These are phyloP conservation scores for Camellia sinensis DNA, from an alignment of 148 eudicot species.

Conservation along the genomic window DNA sequence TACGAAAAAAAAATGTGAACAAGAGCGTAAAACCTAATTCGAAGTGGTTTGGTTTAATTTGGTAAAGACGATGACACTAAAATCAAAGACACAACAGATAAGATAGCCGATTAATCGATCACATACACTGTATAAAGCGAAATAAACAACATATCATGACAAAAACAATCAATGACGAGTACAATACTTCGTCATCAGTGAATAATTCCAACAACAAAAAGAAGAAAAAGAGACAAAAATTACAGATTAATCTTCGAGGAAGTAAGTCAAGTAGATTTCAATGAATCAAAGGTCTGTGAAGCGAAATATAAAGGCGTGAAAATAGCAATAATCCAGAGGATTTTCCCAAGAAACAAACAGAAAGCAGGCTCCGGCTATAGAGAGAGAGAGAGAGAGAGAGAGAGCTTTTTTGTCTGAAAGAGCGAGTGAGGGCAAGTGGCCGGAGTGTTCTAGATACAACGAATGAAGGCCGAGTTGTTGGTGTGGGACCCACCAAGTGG, in stretches of 20 bases:
- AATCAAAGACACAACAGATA: not conserved
- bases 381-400: not conserved
- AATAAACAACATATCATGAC: not conserved
- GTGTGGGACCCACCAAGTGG: not conserved
- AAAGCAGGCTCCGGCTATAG: not conserved
- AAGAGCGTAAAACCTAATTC: not conserved
- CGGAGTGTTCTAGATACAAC: not conserved
- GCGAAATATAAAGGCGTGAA: conserved; percentile 1
- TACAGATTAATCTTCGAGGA: not conserved
- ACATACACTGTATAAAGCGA: not conserved
- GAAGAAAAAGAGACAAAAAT: not conserved
- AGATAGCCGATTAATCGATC: not conserved
- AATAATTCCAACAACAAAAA: too few relatives aligned
- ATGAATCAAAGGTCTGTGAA: not conserved
- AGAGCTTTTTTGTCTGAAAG: not conserved
- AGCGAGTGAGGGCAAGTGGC: not conserved
- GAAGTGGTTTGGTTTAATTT: too few relatives aligned
- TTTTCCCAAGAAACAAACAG: not conserved
- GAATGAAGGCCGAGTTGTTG: not conserved
- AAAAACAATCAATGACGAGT: not conserved
- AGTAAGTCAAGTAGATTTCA: not conserved
- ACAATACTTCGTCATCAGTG: not conserved
- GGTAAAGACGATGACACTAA: not conserved
- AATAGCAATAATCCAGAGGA: not conserved
- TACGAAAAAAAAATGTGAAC: too few relatives aligned